Base-by-base conservation (phyloP, 441 rosid genomes). In the Biscutella auriculata region DNA sequence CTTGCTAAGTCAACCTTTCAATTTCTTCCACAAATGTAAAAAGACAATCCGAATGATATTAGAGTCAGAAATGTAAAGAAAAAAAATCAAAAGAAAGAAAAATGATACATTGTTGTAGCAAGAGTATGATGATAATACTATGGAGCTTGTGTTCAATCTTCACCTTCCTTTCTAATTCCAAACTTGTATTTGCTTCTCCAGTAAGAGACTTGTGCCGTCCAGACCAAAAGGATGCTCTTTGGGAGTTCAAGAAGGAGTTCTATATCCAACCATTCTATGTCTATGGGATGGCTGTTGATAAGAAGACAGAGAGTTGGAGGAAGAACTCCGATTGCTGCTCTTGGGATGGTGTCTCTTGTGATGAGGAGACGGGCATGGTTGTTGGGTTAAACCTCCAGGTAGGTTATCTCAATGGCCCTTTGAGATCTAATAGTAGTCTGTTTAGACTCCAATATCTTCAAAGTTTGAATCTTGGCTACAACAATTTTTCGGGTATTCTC, bases 251-350 rank as follows among this genome's bases (percentile, higher is more conserved):
- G 50, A 49, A 11, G 39, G 33, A 17, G 11, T 53, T 64, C 39
- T 11, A 12, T 27, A 14, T 52, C 2, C 19, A n/a, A n/a, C n/a
- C n/a, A n/a, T n/a, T n/a, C n/a, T n/a, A n/a, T n/a, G n/a, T n/a
- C n/a, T n/a, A n/a, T n/a, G n/a, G n/a, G n/a, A n/a, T n/a, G n/a
- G n/a, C n/a, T n/a, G n/a, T n/a, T n/a, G n/a, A n/a, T n/a, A n/a
- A n/a, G n/a, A n/a, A 65, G 45, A 68, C 58, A 28, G 14, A 0
- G 6, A 44, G 14, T 3, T 73, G 77, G 77, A 53, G 43, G 17
- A 47, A 73, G 9, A 57, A n/a, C n/a, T n/a, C n/a, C n/a, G n/a
- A n/a, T n/a, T n/a, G n/a, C n/a, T n/a, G n/a, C n/a, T n/a, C n/a
- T n/a, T n/a, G n/a, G n/a, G n/a, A n/a, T n/a, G n/a, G n/a, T n/a